phyloP scores from a whole-genome alignment of 352 stramenopile genomes.

The Globisporangium megalacanthum region DNA sequence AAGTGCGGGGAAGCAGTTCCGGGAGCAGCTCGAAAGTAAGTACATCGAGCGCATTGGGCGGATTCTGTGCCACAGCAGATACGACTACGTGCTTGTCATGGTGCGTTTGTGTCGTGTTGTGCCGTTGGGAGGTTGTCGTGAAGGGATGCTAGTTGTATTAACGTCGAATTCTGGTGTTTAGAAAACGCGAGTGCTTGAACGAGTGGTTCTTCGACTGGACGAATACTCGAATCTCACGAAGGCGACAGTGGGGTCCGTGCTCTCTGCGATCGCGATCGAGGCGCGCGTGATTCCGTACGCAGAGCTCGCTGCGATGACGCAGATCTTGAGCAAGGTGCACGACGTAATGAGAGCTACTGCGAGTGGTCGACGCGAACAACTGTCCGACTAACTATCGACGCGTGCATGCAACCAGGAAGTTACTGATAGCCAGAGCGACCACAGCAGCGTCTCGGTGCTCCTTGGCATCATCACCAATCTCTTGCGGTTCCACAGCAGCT shows the following conservation, averaged over 20 bases:
- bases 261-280: slow-evolving; percentile 56
- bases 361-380: too few species aligned
- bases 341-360: background rate
- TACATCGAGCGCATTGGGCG: slow-evolving; percentile 49
- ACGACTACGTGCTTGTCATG: slow-evolving; percentile 48
- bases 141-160: background rate
- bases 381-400: background rate
- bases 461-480: slow-evolving; percentile 34
- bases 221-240: slow-evolving; percentile 42
- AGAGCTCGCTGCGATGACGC: slow-evolving; percentile 32
- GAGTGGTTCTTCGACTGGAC: slow-evolving; percentile 35
- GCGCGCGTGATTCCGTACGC: slow-evolving; percentile 43
- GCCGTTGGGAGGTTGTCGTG: slow-evolving; percentile 1
- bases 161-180: slow-evolving; percentile 5
- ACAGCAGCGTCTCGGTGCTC: slow-evolving; percentile 26
- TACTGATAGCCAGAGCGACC: background rate
- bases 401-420: background rate
- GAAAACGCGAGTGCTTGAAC: slow-evolving; percentile 33
- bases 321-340: slow-evolving; percentile 26
- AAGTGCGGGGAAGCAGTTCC: background rate
- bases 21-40: slow-evolving; percentile 28
- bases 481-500: slow-evolving; percentile 38
- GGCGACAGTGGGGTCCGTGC: slow-evolving; percentile 43
- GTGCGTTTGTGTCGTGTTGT: slow-evolving; percentile 21
- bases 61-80: slow-evolving; percentile 33